A percentile compares a stretch with the other conserved stretches of the same genome.
Conservation (phyloP, 495 filamentous ascomycete species). For the Penicillium malachiteum region DNA sequence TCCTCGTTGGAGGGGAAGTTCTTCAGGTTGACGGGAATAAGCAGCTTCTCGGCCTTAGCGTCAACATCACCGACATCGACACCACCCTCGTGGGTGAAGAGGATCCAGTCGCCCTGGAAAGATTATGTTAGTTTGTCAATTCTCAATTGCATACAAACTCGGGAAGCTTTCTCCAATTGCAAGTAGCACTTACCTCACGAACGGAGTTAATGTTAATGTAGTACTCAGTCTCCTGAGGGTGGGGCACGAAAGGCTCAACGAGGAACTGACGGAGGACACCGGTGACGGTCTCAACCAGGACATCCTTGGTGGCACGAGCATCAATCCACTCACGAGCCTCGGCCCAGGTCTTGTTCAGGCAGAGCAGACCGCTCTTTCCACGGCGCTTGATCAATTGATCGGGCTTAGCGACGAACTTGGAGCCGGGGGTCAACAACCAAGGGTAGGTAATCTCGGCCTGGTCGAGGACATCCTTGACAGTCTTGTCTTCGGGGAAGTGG, state of each 20-base stretch:
- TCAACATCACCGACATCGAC: slow-evolving; percentile 99
- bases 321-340: slow-evolving; percentile 92
- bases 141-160: not conserved
- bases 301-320: slow-evolving; percentile 82
- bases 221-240: slow-evolving; percentile 90
- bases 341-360: slow-evolving; percentile 95
- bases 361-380: slow-evolving; percentile 96
- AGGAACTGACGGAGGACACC: slow-evolving; percentile 92
- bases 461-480: slow-evolving; percentile 82
- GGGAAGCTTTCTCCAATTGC: not conserved
- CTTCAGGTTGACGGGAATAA: slow-evolving; percentile 92
- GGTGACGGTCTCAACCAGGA: slow-evolving; percentile 87
- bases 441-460: slow-evolving; percentile 94
- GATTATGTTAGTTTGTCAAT: slow-evolving; percentile 11
- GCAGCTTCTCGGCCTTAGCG: slow-evolving; percentile 95
- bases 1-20: slow-evolving; percentile 95
- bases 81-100: slow-evolving; percentile 99
- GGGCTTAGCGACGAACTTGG: slow-evolving; percentile 98
- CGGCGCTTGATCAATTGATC: slow-evolving; percentile 99
- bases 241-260: slow-evolving; percentile 97
- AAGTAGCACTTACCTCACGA: slow-evolving; percentile 67
- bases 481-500: slow-evolving; percentile 85
- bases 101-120: slow-evolving; percentile 93
- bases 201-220: slow-evolving; percentile 98
- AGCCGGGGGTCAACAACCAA: slow-evolving; percentile 77